Base-by-base conservation (phyloP, 441 rosid genomes). In the Macaranga tanarius region DNA sequence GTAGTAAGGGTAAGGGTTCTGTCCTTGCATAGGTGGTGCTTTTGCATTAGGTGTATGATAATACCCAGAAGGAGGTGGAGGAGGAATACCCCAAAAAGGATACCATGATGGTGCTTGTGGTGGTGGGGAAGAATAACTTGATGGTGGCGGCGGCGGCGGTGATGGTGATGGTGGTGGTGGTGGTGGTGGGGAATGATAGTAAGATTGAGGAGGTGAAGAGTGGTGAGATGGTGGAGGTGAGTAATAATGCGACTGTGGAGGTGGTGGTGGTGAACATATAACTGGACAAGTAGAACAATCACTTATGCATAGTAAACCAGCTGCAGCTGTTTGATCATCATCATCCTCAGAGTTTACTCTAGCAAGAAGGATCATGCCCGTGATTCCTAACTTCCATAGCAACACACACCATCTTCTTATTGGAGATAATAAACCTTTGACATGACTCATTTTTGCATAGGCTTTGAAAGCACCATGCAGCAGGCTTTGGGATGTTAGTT, bases 231-330 rank as follows among this genome's bases (percentile, higher is more conserved):
- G 45, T 3, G 78, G 62, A 2, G 83, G 76, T 10, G 79, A 28
- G n/a, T 48, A 11, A 48, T 45, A 20, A 19, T 59, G 70, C 16
- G 22, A 50, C 13, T 69, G 48, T 5, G 80, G 70, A 3, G 86
- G 84, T 2, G 81, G 81, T 57, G 90, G 86, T 4, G 84, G 79
- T 9, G 89, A 82, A 65, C 93, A 86, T 56, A 84, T 84, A 58
- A 78, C 75, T 0, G 89, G 89, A 68, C 90, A 88, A 20, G 90
- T 79, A 26, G 74, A 40, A 66, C 92, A 88, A 19, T 86, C 87
- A 69, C 90, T 86, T 72, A 88, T 81, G 78, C 92, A 86, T 2
- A 88, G 48, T 52, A 82, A 12, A 65, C 84, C 83, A n/a, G 80
- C n/a, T 15, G 77, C 44, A 38, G 84, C 81, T 2, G 50, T 66